Evolutionary conservation across 2,329 filamentous ascomycete genomes (phyloP).

Genomic region (Ophiosphaerella narmari): DNA sequence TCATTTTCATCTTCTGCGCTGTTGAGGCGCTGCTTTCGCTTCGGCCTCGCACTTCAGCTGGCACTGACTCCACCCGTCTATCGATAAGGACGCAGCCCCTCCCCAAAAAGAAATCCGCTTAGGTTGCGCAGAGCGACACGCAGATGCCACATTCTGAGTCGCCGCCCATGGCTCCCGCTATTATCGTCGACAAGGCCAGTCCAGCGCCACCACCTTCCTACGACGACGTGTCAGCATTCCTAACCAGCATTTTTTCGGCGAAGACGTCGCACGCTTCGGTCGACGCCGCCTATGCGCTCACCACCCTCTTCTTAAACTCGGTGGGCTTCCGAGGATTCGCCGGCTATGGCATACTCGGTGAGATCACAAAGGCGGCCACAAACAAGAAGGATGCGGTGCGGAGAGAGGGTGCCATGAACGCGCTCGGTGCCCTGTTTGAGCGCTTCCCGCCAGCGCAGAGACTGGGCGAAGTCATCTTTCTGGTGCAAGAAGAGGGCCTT

Average conservation of each 20-base stretch:
- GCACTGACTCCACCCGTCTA: slow-evolving; percentile 9
- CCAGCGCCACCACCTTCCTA: slow-evolving; percentile 49
- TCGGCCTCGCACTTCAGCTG: not conserved
- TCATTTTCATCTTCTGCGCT: slow-evolving; percentile 13
- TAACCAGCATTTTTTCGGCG: slow-evolving; percentile 52
- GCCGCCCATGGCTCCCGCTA: slow-evolving; percentile 53
- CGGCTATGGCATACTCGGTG: slow-evolving; percentile 65
- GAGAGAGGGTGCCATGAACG: slow-evolving; percentile 92
- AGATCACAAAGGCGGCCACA: slow-evolving; percentile 75
- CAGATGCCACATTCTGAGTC: slow-evolving; percentile 58
- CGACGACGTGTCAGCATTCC: slow-evolving; percentile 53
- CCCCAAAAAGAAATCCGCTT: slow-evolving; percentile 14
- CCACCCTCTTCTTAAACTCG: slow-evolving; percentile 67
- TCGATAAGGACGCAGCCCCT: slow-evolving; percentile 39
- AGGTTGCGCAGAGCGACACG: slow-evolving; percentile 7
- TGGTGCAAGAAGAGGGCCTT: slow-evolving; percentile 78
- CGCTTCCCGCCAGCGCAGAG: slow-evolving; percentile 78
- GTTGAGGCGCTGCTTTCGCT: slow-evolving; percentile 15
- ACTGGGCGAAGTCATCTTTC: slow-evolving; percentile 77
- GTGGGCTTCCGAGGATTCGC: slow-evolving; percentile 67
- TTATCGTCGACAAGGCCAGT: slow-evolving; percentile 53
- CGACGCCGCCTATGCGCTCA: slow-evolving; percentile 68
- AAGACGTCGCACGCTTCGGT: slow-evolving; percentile 61
- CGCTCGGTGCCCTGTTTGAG: slow-evolving; percentile 91
- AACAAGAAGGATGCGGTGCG: slow-evolving; percentile 92